phyloP scores from a whole-genome alignment of 1,139 yeast genomes.

The Torulaspora globosa region DNA sequence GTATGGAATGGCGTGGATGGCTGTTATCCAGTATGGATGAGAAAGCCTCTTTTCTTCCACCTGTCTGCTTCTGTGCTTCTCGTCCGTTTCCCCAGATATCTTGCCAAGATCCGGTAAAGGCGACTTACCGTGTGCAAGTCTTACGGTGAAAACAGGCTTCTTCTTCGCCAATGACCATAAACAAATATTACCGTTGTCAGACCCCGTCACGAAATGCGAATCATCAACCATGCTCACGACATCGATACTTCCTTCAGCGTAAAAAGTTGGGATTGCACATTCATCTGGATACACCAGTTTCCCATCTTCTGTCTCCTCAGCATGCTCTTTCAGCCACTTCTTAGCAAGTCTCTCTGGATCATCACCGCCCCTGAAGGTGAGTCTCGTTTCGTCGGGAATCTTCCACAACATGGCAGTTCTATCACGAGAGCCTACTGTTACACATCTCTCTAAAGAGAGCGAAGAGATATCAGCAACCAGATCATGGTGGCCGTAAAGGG shows the following conservation, averaged over 20 bases:
- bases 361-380: constrained; percentile 92
- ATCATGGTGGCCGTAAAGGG: constrained; percentile 94
- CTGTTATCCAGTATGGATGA: constrained; percentile 82
- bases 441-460: constrained; percentile 81
- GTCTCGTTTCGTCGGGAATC: constrained; percentile 87
- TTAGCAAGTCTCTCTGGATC: constrained; percentile 44
- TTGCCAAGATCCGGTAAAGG: constrained; percentile 45
- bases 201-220: constrained; percentile 86
- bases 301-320: constrained; percentile 34
- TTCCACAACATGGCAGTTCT: constrained; percentile 96
- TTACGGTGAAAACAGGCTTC: constrained; percentile 68
- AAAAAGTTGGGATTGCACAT: constrained; percentile 41
- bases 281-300: constrained; percentile 29
- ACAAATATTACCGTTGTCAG: constrained; percentile 85
- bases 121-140: constrained; percentile 75
- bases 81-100: constrained; percentile 67
- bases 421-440: constrained; percentile 92
- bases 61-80: constrained; percentile 44
- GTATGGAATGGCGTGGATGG: constrained; percentile 82
- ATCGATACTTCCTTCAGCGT: constrained; percentile 84
- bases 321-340: constrained; percentile 39
- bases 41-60: constrained; percentile 50
- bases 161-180: constrained; percentile 89
- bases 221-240: constrained; percentile 90
- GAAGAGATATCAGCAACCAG: constrained; percentile 76